phyloP scores from a whole-genome alignment of 768 basidiomycete species.

The Russula lepida region DNA sequence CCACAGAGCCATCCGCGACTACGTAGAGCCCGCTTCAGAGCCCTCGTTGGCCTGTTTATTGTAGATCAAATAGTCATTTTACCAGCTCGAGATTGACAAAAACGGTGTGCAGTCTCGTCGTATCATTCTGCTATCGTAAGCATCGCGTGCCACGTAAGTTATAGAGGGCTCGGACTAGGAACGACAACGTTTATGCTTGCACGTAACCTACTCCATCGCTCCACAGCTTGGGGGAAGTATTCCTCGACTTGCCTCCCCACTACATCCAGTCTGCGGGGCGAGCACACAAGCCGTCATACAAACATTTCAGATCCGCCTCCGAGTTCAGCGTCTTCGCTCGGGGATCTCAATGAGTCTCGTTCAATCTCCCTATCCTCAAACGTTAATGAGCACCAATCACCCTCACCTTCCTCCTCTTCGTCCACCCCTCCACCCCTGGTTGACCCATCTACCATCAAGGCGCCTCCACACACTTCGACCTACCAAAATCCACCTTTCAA shows the following conservation, averaged over 20 bases:
- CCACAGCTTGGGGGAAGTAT: neutral
- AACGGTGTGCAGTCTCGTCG: neutral
- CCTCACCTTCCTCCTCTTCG: neutral
- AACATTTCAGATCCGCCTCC: neutral
- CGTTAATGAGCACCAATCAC: neutral
- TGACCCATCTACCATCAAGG: neutral
- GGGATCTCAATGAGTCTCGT: slow-evolving; percentile 1
- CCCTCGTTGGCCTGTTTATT: too few species aligned
- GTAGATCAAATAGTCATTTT: too few species aligned
- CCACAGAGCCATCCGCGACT: slow-evolving; percentile 1
- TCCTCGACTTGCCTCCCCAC: neutral
- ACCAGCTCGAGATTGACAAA: too few species aligned
- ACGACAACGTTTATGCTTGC: slow-evolving; percentile 3
- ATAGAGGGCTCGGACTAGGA: neutral
- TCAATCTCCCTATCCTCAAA: slow-evolving; percentile 8
- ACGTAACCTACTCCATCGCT: slow-evolving; percentile 1
- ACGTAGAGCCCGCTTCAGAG: neutral
- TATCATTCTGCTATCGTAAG: neutral
- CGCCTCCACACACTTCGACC: slow-evolving; percentile 24
- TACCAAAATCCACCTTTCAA: slow-evolving; percentile 73
- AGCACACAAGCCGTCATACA: neutral
- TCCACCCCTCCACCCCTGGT: slow-evolving; percentile 10
- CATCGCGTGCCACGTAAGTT: neutral
- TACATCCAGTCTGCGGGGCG: neutral
- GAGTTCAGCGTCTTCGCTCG: neutral